phyloP scores from a whole-genome alignment of 371 early-diverging fungal genomes.

The Apophysomyces variabilis region DNA sequence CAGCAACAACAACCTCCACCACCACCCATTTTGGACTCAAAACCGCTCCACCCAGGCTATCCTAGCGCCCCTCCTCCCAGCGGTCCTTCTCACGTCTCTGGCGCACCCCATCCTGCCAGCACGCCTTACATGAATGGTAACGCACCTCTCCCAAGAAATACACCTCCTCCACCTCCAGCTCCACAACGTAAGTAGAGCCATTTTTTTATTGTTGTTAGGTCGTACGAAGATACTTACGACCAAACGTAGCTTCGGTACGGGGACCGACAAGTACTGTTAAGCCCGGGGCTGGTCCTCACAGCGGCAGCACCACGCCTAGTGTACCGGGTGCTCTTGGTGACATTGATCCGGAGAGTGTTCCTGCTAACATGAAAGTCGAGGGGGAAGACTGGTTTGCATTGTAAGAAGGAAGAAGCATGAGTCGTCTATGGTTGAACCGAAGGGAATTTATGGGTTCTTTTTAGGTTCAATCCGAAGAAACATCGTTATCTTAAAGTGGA shows the following conservation, averaged over 20 bases:
- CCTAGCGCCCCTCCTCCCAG: conserved; percentile 10
- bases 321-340: conserved; percentile 57
- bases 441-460: conserved; percentile 6
- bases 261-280: conserved; percentile 20
- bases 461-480: conserved; percentile 75
- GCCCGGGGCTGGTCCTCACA: conserved; percentile 28
- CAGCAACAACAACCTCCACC: conserved; percentile 17
- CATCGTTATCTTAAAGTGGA: conserved; percentile 80
- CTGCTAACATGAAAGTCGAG: conserved; percentile 80
- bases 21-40: conserved; percentile 34
- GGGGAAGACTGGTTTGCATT: conserved; percentile 90
- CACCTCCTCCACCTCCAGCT: conserved; percentile 34
- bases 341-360: conserved; percentile 82
- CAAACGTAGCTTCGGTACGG: conserved; percentile 17
- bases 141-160: conserved; percentile 43
- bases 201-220: background rate
- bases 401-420: conserved; percentile 29
- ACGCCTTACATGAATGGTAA: conserved; percentile 48
- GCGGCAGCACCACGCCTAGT: conserved; percentile 20
- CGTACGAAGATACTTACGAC: background rate
- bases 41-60: conserved; percentile 30
- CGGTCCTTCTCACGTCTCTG: conserved; percentile 13
- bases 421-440: conserved; percentile 18
- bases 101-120: conserved; percentile 36
- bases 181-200: conserved; percentile 11